Evolutionary conservation across 768 basidiomycete species (phyloP).

Genomic region (Termitomyces sp.): DNA sequence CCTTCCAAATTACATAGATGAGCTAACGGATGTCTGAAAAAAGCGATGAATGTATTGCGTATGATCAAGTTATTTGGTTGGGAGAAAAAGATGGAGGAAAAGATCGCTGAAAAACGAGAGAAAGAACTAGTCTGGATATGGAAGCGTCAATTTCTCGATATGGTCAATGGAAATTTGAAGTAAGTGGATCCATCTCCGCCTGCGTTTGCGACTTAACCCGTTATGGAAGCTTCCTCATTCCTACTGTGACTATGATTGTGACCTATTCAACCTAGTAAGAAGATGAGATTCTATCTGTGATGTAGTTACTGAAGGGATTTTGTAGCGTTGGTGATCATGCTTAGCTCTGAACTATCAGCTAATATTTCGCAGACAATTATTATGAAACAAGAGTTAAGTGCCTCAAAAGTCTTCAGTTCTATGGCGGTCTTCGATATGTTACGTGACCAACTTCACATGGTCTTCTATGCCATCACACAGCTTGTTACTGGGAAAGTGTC

Average conservation of each 20-base stretch:
- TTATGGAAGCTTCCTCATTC: constrained; percentile 45
- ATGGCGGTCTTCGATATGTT: constrained; percentile 61
- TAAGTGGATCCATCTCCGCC: constrained; percentile 17
- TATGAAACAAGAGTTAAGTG: constrained; percentile 33
- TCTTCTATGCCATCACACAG: constrained; percentile 21
- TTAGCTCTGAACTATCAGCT: neutral
- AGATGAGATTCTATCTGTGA: neutral
- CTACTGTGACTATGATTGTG: constrained; percentile 58
- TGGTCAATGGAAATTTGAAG: constrained; percentile 40
- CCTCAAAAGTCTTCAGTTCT: constrained; percentile 43
- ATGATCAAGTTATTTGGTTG: constrained; percentile 73
- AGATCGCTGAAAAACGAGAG: constrained; percentile 51
- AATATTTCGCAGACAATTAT: constrained; percentile 25
- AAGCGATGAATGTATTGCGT: constrained; percentile 50
- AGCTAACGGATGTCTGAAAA: constrained; percentile 10
- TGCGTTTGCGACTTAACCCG: neutral
- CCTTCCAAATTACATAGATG: neutral
- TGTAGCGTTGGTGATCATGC: constrained; percentile 7
- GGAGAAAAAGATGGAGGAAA: constrained; percentile 49
- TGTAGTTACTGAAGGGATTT: neutral
- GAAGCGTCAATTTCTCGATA: constrained; percentile 43
- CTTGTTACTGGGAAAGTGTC: constrained; percentile 50
- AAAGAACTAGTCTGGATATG: constrained; percentile 52
- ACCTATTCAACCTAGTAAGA: constrained; percentile 57
- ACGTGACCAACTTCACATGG: constrained; percentile 40